Evolutionary conservation across 805 yeast genomes (phyloP), one percentile per base, ranked within the genome.

Genomic region (Kluyveromyces siamensis): DNA sequence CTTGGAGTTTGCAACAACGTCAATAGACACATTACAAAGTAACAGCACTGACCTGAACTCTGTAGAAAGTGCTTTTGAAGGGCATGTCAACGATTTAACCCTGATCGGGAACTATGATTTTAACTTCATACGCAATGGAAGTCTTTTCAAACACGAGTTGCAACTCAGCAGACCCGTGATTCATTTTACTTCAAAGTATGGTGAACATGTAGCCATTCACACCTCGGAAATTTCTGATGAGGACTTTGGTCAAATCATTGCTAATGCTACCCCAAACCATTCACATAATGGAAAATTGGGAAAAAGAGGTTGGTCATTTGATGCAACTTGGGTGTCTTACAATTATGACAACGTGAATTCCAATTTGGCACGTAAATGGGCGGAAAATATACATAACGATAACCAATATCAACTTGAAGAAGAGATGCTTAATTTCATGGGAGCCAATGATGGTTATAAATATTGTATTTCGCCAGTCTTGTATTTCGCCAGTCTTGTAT

Each of bases 341-440:
- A 47, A 47, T 33, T 47, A 47, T 27, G 46, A 47, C 37, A 27
- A 47, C 37, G 27, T 33, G 27, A 47, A 47, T 38, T 40, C n/a
- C 25, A 46, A 47, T 41, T 47, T 47, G 42, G 37, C 43, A n/a
- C 27, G 25, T 30, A 27, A 41, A 17, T 47, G 49, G 49, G 27
- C 21, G 21, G 44, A 47, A 37, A 30, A 36, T n/a, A 37, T 36
- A 42, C 27, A 37, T 42, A n/a, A 47, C 8, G 46, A 42, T 27
- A 36, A 27, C 40, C 40, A 37, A 37, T 37, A 37, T 37, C 40
- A 37, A 37, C 40, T 37, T n/a, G 40, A 37, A 21, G 25, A 21
- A 37, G 40, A 37, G 40, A 37, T 37, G 14, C 17, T 37, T n/a
- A n/a, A n/a, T 13, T 37, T 37, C 40, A 37, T 37, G 40, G 6